A percentile compares a stretch with the other conserved stretches of the same genome.
These are phyloP conservation scores for Hymenoscyphus salicellus DNA, from an alignment of 2,329 filamentous ascomycete species.

Conservation along the genomic window DNA sequence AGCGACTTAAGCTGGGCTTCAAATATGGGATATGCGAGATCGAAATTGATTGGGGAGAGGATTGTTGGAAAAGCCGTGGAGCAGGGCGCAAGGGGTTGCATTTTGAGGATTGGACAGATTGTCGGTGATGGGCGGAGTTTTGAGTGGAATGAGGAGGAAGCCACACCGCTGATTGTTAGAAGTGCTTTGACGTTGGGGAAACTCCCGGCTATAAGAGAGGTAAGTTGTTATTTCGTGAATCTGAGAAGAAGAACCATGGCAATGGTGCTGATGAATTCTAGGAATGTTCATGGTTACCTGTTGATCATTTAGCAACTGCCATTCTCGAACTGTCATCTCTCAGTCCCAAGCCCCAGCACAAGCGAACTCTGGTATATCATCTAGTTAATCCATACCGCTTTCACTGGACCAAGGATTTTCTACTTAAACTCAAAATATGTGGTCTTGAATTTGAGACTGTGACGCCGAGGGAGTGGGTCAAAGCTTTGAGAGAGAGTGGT, in stretches of 20 bases:
- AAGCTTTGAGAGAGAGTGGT: conserved; percentile 40
- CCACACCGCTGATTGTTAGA: conserved; percentile 50
- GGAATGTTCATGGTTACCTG: conserved; percentile 44
- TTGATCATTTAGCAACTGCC: conserved; percentile 43
- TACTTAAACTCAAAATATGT: conserved; percentile 46
- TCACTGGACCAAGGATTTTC: conserved; percentile 47
- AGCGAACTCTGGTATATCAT: conserved; percentile 44
- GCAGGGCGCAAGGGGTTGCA: conserved; percentile 33
- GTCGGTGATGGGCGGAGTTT: conserved; percentile 45
- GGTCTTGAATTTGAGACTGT: conserved; percentile 46
- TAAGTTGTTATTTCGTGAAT: neutral
- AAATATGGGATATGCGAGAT: conserved; percentile 48
- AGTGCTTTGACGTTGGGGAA: conserved; percentile 43
- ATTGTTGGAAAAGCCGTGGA: conserved; percentile 39
- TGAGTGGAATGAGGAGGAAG: conserved; percentile 50
- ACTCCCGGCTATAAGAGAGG: conserved; percentile 46
- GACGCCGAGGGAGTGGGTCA: conserved; percentile 44
- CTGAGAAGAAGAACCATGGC: too few species aligned
- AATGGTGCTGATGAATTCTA: neutral
- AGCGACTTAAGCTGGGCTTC: conserved; percentile 36
- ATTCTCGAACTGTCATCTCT: conserved; percentile 40
- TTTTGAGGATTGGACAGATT: conserved; percentile 50
- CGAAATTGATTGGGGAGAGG: conserved; percentile 48
- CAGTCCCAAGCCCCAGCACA: conserved; percentile 17
- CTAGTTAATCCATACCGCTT: conserved; percentile 48